Evolutionary conservation across 106 monocot genomes (phyloP), one percentile per base, ranked within the genome.

Genomic region (Dendrobium nobile): DNA sequence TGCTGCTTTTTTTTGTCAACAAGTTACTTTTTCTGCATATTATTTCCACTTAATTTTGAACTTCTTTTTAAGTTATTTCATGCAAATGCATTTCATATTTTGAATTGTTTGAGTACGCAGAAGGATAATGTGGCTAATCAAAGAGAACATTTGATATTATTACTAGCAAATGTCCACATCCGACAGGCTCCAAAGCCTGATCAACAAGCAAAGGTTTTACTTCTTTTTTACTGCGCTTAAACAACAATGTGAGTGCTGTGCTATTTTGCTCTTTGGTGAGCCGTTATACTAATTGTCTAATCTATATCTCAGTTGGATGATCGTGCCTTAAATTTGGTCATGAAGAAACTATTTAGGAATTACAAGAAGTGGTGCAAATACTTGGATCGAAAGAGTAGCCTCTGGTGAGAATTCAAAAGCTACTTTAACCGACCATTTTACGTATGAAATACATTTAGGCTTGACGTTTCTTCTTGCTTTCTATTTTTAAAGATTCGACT

Each of bases 141-240:
- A 80, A 88, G 99, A 77, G 99, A 99, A 75, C 95, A 99, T 86
- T 48, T 99, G 75, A 93, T 99, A 58, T 82, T 99, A 40, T 75
- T 99, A 47, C 95, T 99, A 78, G 99, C 99, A 7, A 99, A 99
- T 88, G 92, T 99, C n/a, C 99, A 99, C 79, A 95, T 99, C 79
- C 91, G 99, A 9, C 85, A 89, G 75, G 61, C 85, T 78, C 88
- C 86, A 33, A 91, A 87, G 82, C 84, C 91, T 83, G 99, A 99
- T 61, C 89, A 91, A 75, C 95, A 90, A 75, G 86, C 90, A 2
- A 95, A 93, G 98, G 98, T 98, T 85, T 78, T 24, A 20, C 72
- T 58, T 80, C 77, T 81, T 73, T 45, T 24, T 18, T 26, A 51
- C 41, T 68, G 9, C 58, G 54, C 8, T 58, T 59, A 6, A n/a